Evolutionary conservation across 1,284 basidiomycete species (phyloP).

Genomic region (Cutaneotrichosporon cutaneum): DNA sequence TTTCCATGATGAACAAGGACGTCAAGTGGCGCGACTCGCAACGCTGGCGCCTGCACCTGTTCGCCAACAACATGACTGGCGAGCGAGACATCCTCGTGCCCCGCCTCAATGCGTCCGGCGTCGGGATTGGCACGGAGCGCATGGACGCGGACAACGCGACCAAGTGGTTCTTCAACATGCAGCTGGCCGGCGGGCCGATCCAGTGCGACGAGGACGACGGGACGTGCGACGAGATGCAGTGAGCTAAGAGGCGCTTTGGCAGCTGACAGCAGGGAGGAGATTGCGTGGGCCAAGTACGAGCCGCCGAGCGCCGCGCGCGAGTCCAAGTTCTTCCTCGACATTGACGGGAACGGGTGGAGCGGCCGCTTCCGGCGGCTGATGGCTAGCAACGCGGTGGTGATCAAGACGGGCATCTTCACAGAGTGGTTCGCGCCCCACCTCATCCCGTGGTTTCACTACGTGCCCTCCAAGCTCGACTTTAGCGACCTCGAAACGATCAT

Average conservation of each 20-base stretch:
- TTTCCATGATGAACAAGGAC: conserved; percentile 52
- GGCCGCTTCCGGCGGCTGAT: conserved; percentile 50
- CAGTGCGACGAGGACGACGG: conserved; percentile 51
- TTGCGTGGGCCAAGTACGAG: conserved; percentile 42
- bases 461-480: conserved; percentile 50
- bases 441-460: conserved; percentile 53
- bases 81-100: conserved; percentile 28
- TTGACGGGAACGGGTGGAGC: conserved; percentile 56
- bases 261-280: conserved; percentile 31
- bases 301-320: background rate
- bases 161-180: conserved; percentile 48
- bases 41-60: conserved; percentile 53
- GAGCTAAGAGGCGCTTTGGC: background rate
- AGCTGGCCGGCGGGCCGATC: conserved; percentile 36
- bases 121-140: conserved; percentile 18
- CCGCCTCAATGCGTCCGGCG: conserved; percentile 18
- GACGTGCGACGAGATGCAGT: conserved; percentile 49
- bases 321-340: conserved; percentile 32
- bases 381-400: conserved; percentile 54
- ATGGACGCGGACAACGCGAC: conserved; percentile 22
- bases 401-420: conserved; percentile 54
- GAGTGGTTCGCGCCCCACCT: conserved; percentile 52
- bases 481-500: conserved; percentile 50
- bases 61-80: conserved; percentile 41
- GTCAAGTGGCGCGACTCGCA: conserved; percentile 54